Base-by-base conservation (phyloP, 306 rosid species). In the Lablab purpureus region DNA sequence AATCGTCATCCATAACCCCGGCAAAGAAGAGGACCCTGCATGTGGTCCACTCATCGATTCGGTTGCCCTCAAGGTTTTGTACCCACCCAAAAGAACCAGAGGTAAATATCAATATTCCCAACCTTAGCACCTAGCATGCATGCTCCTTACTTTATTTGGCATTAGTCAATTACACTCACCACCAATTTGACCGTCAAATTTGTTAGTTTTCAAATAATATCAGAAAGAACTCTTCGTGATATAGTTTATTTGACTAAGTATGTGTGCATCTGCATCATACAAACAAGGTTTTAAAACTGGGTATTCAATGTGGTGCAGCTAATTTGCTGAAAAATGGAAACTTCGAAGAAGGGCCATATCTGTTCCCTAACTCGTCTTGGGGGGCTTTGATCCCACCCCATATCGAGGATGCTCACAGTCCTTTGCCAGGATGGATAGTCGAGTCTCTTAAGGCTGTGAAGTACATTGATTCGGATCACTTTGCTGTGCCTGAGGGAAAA, bases 391-490 rank as follows among this genome's bases (percentile, higher is more conserved):
- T 93, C 65, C 98, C 98, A 73, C 92, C 98, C 28, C 83, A 83
- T 82, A 84, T 88, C 6, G 93, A 91, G 45, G 98, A 93, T 56
- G 86, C 80, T 28, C 89, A 90, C 55, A 75, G 93, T 13, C 93
- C 97, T 23, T 71, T 93, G 10, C 93, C 94, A 18, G 98, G 98
- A 11, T 93, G 98, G 98, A 90, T 91, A 3, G 85, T 93, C 3
- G 97, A 91, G 28, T 91, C 98, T 30, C 93, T 93, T 2, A 93
- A 93, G 65, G 94, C 98, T 0, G 98, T 93, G 4, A 93, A 91
- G 36, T 93, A 93, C 89, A 81, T 93, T 10, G 97, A 93, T 55
- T 90, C 97, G 1, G 80, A 67, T 1, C 98, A 93, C 52, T 93
- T 80, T 75, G 6, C 77, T 0, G 87, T 93, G 1, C 98, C 98